Evolutionary conservation across 148 eudicot genomes (phyloP).

Genomic region (Rhododendron molle): DNA sequence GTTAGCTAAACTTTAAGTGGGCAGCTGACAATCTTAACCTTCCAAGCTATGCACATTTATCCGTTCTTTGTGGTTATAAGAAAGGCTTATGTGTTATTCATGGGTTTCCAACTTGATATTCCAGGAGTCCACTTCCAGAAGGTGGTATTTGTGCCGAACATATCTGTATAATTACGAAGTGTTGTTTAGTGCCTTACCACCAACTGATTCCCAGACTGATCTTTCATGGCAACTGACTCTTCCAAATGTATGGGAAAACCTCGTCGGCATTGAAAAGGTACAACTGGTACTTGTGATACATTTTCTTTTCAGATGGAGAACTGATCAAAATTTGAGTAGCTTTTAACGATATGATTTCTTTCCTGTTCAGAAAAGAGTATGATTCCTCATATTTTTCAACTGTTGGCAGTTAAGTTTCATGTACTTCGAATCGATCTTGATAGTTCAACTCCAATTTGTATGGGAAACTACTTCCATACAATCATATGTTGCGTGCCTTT

Average conservation of each 20-base stretch:
- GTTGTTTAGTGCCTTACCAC: constrained; percentile 37
- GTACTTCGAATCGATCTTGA: not conserved
- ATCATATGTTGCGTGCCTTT: not conserved
- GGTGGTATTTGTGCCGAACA: constrained; percentile 89
- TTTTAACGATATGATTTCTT: not conserved
- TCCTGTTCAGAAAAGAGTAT: not conserved
- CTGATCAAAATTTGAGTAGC: not conserved
- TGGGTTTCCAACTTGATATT: constrained; percentile 5
- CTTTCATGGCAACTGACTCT: constrained; percentile 85
- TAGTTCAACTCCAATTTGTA: not conserved
- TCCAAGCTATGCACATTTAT: not conserved
- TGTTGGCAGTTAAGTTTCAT: not conserved
- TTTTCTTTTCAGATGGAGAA: not conserved
- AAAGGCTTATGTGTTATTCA: not conserved
- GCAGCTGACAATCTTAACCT: not conserved
- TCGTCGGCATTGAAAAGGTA: constrained; percentile 56
- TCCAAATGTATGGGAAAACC: constrained; percentile 80
- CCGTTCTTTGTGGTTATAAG: not conserved
- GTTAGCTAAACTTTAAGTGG: not conserved
- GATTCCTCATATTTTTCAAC: not conserved
- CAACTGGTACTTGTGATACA: not conserved
- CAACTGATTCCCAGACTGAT: constrained; percentile 57
- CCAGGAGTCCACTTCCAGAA: constrained; percentile 83
- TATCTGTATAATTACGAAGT: constrained; percentile 80
- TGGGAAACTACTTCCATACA: not conserved